A percentile compares a stretch with the other conserved stretches of the same genome.
These are phyloP conservation scores for Carpinus fangiana DNA, from an alignment of 306 rosid species.

Conservation along the genomic window DNA sequence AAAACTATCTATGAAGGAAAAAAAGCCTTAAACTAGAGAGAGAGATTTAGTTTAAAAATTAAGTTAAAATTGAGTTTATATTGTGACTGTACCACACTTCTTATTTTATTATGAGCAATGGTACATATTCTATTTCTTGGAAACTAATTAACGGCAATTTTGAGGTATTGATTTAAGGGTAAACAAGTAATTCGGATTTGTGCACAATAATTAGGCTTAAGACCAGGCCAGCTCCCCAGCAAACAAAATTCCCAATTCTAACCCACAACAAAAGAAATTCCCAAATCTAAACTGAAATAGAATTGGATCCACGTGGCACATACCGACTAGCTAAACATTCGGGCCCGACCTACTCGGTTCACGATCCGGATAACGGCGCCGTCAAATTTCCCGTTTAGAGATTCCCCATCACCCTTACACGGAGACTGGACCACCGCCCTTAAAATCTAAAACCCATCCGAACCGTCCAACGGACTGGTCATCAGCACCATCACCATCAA, in stretches of 20 bases:
- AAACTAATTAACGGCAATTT: constrained; percentile 27
- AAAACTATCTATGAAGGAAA: no score
- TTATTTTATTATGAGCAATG: no score
- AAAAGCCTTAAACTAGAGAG: no score
- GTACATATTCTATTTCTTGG: no score
- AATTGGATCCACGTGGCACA: constrained; percentile 37
- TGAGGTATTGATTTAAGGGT: constrained; percentile 14
- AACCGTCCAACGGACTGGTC: constrained; percentile 45
- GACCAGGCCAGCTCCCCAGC: constrained; percentile 50
- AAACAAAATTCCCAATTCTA: constrained; percentile 45
- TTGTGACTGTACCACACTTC: no score
- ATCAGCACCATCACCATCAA: constrained; percentile 35
- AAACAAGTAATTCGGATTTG: constrained; percentile 25
- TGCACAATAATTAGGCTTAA: constrained; percentile 44
- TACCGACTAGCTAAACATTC: constrained; percentile 18
- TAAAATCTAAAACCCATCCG: constrained; percentile 47
- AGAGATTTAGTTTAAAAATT: no score
- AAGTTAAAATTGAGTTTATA: no score
- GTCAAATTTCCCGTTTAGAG: constrained; percentile 77
- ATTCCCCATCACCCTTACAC: constrained; percentile 69
- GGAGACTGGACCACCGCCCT: constrained; percentile 68
- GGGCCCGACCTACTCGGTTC: constrained; percentile 27
- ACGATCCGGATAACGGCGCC: constrained; percentile 80
- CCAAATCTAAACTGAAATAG: neutral
- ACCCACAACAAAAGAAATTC: constrained; percentile 27